These are phyloP conservation scores for Colletotrichum neosansevieriae DNA, from an alignment of 2,329 filamentous ascomycete species.

Conservation along the genomic window DNA sequence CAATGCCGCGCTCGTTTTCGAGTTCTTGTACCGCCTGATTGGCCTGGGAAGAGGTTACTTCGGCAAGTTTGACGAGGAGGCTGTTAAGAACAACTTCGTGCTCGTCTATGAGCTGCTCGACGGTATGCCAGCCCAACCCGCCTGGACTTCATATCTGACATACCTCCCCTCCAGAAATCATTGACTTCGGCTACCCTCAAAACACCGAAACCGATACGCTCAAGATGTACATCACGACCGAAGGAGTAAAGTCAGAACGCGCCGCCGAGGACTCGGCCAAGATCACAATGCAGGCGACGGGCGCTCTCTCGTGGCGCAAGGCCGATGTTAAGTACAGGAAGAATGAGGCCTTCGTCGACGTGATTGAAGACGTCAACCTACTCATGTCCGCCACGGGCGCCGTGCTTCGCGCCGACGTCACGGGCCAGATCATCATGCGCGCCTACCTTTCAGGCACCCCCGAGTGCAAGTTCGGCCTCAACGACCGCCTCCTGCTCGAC, in stretches of 20 bases:
- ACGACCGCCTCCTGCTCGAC: constrained; percentile 94
- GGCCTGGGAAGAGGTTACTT: constrained; percentile 95
- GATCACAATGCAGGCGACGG: constrained; percentile 99
- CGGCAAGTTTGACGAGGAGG: constrained; percentile 98
- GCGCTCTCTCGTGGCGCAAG: constrained; percentile 95
- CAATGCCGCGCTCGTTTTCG: constrained; percentile 97
- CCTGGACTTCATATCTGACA: neutral
- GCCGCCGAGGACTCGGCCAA: constrained; percentile 92
- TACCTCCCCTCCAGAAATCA: constrained; percentile 75
- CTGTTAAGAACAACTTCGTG: constrained; percentile 99
- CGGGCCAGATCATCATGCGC: constrained; percentile 98
- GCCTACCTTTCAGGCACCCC: constrained; percentile 96
- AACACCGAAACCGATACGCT: constrained; percentile 98
- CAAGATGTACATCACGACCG: constrained; percentile 99
- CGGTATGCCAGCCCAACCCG: constrained; percentile 63
- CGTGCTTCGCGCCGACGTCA: constrained; percentile 94
- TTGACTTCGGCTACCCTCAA: constrained; percentile 98
- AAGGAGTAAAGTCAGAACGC: constrained; percentile 93
- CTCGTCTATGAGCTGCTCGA: constrained; percentile 97
- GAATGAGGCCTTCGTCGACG: constrained; percentile 99
- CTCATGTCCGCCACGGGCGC: constrained; percentile 99
- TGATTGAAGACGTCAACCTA: constrained; percentile 98
- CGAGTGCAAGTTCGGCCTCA: constrained; percentile 98
- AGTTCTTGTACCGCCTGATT: constrained; percentile 95
- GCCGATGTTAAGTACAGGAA: constrained; percentile 99